Evolutionary conservation across 495 filamentous ascomycete species (phyloP), one percentile per base, ranked within the genome.

Genomic region (Jackrogersella multiformis): DNA sequence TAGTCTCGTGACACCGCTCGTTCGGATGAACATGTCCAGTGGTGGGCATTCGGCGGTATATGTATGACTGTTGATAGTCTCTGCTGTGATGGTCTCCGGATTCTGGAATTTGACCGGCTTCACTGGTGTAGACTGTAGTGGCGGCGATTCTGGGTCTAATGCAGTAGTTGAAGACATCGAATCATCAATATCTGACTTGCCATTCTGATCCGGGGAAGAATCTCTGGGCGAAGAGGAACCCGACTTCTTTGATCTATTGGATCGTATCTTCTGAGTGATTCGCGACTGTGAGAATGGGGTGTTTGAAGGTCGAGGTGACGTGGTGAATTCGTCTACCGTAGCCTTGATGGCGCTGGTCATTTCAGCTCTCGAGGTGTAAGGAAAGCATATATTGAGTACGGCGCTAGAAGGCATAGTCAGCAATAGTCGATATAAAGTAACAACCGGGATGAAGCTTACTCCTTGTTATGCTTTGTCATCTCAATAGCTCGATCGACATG

Each of bases 281-380:
- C 92, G 90, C 10, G 85, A 89, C 78, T 96, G 91, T 5, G 92
- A 94, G 77, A 97, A 97, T 4, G 90, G 86, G 0, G 89, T 86
- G 57, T 84, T 85, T 59, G 87, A 78, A 2, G 85, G 78, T 15
- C 78, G 76, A 5, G 88, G 80, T 9, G 91, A 89, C 45, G 83
- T 86, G 32, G 89, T 90, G 74, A 90, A 97, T 35, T 94, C 90
- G 8, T 87, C 79, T 6, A 99, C 94, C 0, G 96, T 97, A 21
- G 88, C 83, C 51, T 90, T 87, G 68, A 99, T 92, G 15, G 95
- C 92, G n/a, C 87, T 87, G 15, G 95, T 96, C 64, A 99, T 99
- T 74, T 99, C 95, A 70, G 96, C 94, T 61, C 94, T 86, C 7
- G 93, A 95, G 4, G 96, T 98, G 75, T 99, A 99, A 1, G 95